Conservation (phyloP, 495 filamentous ascomycete species). For the Aspergillus bridgeri region DNA sequence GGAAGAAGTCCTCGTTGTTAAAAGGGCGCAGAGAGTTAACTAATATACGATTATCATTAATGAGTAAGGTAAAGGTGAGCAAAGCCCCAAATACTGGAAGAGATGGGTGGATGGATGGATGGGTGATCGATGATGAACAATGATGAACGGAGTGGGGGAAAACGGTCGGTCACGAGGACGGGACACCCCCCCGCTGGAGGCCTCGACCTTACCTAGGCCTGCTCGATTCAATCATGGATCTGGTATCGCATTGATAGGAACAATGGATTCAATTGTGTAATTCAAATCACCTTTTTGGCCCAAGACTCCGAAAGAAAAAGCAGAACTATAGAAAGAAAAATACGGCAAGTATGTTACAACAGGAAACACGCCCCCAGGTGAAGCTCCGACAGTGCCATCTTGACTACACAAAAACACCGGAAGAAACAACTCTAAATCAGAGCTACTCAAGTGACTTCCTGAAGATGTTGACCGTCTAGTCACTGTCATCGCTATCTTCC, state of each 20-base stretch:
- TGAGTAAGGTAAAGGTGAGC: background rate
- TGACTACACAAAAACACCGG: constrained; percentile 2
- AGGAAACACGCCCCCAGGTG: constrained; percentile 28
- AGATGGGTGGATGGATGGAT: background rate
- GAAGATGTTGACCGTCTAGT: constrained; percentile 34
- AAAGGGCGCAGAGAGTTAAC: no score
- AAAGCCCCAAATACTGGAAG: background rate
- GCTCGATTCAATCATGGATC: background rate
- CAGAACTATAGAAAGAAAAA: constrained; percentile 24
- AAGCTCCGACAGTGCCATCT: constrained; percentile 5
- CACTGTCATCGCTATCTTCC: constrained; percentile 56
- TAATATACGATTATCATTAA: background rate
- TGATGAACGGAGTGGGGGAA: background rate
- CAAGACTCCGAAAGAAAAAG: constrained; percentile 38
- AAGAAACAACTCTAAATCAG: constrained; percentile 5
- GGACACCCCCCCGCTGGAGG: no score
- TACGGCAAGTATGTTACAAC: constrained; percentile 38
- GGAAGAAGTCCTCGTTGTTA: no score
- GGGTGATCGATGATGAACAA: background rate
- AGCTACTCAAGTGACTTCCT: constrained; percentile 27
- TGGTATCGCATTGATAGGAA: constrained; percentile 12
- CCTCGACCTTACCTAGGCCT: no score
- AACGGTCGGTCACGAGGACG: background rate
- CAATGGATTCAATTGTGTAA: constrained; percentile 15
- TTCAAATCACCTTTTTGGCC: constrained; percentile 43